Percentiles rank a stretch among this genome's conserved stretches.
phyloP scores from a whole-genome alignment of 352 stramenopile species.

The Elongisporangium senticosum region DNA sequence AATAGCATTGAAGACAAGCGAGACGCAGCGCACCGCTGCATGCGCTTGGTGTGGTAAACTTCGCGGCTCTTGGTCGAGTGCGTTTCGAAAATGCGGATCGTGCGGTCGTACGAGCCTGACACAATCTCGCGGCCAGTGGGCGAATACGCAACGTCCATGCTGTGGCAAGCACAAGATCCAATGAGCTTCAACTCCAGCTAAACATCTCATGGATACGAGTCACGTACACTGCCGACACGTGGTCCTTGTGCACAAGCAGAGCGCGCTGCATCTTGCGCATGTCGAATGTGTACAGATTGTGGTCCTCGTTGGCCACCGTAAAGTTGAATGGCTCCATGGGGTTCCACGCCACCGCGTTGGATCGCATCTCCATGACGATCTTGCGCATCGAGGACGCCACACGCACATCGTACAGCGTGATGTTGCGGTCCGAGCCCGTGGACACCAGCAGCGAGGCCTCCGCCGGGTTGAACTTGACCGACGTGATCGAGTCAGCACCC shows the following conservation, averaged over 20 bases:
- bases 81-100: slow-evolving; percentile 96
- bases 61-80: slow-evolving; percentile 81
- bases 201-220: neutral
- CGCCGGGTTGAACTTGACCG: slow-evolving; percentile 93
- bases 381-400: slow-evolving; percentile 94
- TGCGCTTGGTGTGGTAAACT: slow-evolving; percentile 98
- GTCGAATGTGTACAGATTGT: slow-evolving; percentile 99
- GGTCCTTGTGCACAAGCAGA: slow-evolving; percentile 97
- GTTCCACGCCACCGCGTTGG: slow-evolving; percentile 99
- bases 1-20: neutral
- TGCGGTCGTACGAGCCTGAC: slow-evolving; percentile 97
- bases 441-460: slow-evolving; percentile 94
- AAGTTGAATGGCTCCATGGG: slow-evolving; percentile 99
- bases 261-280: slow-evolving; percentile 95
- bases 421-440: slow-evolving; percentile 90
- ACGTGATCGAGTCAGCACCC: slow-evolving; percentile 95
- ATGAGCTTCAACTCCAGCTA: slow-evolving; percentile 1
- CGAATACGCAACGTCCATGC: slow-evolving; percentile 96
- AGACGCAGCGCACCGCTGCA: slow-evolving; percentile 90
- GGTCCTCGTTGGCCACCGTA: slow-evolving; percentile 98
- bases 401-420: slow-evolving; percentile 93
- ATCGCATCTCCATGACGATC: slow-evolving; percentile 94
- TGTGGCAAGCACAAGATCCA: slow-evolving; percentile 13
- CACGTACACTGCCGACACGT: slow-evolving; percentile 94
- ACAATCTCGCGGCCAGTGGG: slow-evolving; percentile 98